Evolutionary conservation across 305 asterid species (phyloP).

Genomic region (Withania somnifera): DNA sequence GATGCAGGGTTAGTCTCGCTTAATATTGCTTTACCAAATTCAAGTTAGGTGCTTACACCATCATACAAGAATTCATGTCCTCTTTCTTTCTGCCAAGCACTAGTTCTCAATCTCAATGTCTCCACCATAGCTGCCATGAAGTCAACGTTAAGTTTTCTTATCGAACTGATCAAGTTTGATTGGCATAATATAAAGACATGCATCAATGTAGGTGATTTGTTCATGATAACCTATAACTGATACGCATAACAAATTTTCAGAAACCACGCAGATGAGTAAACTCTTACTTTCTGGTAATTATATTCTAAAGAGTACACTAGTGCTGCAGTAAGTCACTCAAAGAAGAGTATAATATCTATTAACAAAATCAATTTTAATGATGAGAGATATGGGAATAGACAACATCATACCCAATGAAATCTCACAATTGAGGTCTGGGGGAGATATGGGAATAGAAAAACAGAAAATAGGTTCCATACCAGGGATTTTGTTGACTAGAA

Average conservation of each 20-base stretch:
- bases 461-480: conserved; percentile 29
- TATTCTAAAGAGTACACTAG: background rate
- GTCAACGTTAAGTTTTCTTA: background rate
- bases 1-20: background rate
- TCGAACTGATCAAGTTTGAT: background rate
- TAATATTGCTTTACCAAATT: background rate
- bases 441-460: background rate
- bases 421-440: no score
- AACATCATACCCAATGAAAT: no score
- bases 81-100: conserved; percentile 69
- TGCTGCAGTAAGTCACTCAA: background rate
- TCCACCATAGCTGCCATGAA: conserved; percentile 58
- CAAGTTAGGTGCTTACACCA: conserved; percentile 44
- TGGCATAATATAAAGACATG: background rate
- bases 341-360: background rate
- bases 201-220: background rate
- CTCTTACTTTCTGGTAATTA: background rate
- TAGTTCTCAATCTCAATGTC: conserved; percentile 42
- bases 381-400: background rate
- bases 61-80: conserved; percentile 57
- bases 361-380: background rate
- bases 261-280: background rate
- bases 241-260: background rate
- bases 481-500: conserved; percentile 78
- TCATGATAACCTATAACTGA: background rate